These are phyloP conservation scores for Suhomyces atakaporum DNA, from an alignment of 1,139 yeast genomes.

Conservation along the genomic window DNA sequence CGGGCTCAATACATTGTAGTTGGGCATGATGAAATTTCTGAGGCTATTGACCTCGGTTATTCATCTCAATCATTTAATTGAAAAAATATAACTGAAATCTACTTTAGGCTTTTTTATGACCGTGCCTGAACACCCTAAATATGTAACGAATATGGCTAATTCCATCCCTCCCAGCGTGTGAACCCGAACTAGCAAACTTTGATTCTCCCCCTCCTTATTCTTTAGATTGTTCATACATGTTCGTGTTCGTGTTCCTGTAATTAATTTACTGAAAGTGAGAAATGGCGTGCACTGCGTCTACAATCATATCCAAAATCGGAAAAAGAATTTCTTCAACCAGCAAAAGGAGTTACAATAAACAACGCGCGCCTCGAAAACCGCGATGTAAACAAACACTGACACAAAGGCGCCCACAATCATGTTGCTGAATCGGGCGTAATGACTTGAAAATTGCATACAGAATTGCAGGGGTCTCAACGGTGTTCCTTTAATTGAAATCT, in stretches of 20 bases:
- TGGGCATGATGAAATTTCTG: too few relatives aligned
- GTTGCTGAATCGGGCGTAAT: conserved; percentile 13
- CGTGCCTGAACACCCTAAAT: too few relatives aligned
- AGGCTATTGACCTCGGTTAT: too few relatives aligned
- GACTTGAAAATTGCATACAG: conserved; percentile 10
- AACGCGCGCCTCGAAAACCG: conserved; percentile 10
- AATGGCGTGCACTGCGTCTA: conserved; percentile 6
- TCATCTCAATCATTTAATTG: too few relatives aligned
- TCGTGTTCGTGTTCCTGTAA: conserved; percentile 2
- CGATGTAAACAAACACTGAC: conserved; percentile 12
- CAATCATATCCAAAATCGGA: conserved; percentile 10
- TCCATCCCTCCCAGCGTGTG: too few relatives aligned
- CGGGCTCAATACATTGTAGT: too few relatives aligned
- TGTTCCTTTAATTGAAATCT: too few relatives aligned
- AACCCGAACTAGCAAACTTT: too few relatives aligned
- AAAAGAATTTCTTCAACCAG: conserved; percentile 13
- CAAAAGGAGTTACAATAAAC: conserved; percentile 10
- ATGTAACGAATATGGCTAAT: too few relatives aligned
- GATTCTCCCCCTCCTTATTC: too few relatives aligned
- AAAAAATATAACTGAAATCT: too few relatives aligned
- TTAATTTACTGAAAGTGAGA: conserved; percentile 9
- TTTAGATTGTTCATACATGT: not conserved
- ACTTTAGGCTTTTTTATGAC: too few relatives aligned
- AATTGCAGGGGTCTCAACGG: conserved; percentile 7
- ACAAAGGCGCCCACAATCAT: conserved; percentile 11